Evolutionary conservation across 2,329 filamentous ascomycete genomes (phyloP), one percentile per base, ranked within the genome.

Genomic region (Hymenoscyphus infarciens): DNA sequence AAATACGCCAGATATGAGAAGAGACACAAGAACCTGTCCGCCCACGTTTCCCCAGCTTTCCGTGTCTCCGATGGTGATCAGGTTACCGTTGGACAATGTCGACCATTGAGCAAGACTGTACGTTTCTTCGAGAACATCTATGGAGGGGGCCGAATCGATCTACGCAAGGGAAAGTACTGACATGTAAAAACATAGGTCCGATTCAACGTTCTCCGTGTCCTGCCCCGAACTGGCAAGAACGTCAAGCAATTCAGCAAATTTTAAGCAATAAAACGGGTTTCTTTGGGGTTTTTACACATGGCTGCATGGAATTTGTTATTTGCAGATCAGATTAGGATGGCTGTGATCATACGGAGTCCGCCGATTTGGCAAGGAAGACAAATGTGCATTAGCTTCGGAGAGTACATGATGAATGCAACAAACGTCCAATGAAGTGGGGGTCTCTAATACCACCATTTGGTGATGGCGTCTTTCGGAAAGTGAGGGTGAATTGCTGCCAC

Each of bases 1-100:
- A 99, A 99, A 87, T 99, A 99, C 89, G 87, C 91, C 80, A 91
- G 95, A 89, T 99, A 99, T 83, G 96, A 99, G 92, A 98, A 97
- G 90, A 88, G 95, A 81, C 95, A 99, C 91, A 97, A 97, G 90
- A 99, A 99, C 89, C 87, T 99, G 72, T 92, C 95, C 77, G 95
- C 94, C 74, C 95, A 99, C 88, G 94, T 98, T 77, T 97, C 93
- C 71, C 95, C 95, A 76, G 94, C 94, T 81, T 99, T 99, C 92
- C 95, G 95, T 97, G 93, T 98, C 76, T 91, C 96, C 86, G 94
- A 98, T 80, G 96, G 95, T 88, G 95, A 99, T 83, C 90, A 94
- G 84, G 96, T 99, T 76, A 97, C 94, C 75, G 94, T 99, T 81
- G 95, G 95, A 83, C 95, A 99, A 87, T 99, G 95, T 91, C 87